These are phyloP conservation scores for Yamadazyma oceani DNA, from an alignment of 1,139 yeast genomes.

Conservation along the genomic window DNA sequence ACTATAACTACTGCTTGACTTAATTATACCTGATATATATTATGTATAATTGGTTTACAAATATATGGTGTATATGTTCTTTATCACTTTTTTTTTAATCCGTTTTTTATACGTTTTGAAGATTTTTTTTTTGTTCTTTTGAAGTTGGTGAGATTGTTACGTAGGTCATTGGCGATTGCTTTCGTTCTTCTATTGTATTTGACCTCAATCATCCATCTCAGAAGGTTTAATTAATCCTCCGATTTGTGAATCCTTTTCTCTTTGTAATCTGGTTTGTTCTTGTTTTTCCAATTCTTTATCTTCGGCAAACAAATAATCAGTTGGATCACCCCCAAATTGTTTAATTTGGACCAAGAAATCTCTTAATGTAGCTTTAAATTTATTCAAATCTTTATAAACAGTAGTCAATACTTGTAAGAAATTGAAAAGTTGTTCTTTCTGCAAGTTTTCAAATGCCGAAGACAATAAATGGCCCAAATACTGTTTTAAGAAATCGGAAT, in stretches of 20 bases:
- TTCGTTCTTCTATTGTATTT: not conserved
- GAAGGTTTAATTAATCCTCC: conserved; percentile 96
- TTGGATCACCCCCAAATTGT: conserved; percentile 91
- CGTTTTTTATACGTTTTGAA: too few relatives aligned
- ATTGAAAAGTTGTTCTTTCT: conserved; percentile 74
- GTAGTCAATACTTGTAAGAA: conserved; percentile 77
- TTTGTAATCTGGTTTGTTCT: conserved; percentile 68
- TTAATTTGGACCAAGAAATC: conserved; percentile 96
- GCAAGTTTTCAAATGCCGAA: conserved; percentile 88
- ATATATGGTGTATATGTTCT: not conserved
- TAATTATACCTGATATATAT: too few relatives aligned
- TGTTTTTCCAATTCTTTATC: conserved; percentile 79
- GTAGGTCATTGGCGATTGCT: not conserved
- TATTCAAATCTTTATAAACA: conserved; percentile 69
- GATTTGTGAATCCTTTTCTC: conserved; percentile 80
- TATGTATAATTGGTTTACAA: too few relatives aligned
- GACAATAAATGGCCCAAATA: conserved; percentile 80
- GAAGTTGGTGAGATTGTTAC: too few relatives aligned
- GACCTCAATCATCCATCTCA: conserved; percentile 72
- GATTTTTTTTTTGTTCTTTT: not conserved
- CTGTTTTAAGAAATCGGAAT: conserved; percentile 74
- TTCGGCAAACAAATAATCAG: conserved; percentile 92
- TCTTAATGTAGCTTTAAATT: conserved; percentile 83
- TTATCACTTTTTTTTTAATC: too few relatives aligned
- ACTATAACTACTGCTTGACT: too few relatives aligned